Evolutionary conservation across 331 rosid genomes (phyloP).

Genomic region (Arachis monticola): DNA sequence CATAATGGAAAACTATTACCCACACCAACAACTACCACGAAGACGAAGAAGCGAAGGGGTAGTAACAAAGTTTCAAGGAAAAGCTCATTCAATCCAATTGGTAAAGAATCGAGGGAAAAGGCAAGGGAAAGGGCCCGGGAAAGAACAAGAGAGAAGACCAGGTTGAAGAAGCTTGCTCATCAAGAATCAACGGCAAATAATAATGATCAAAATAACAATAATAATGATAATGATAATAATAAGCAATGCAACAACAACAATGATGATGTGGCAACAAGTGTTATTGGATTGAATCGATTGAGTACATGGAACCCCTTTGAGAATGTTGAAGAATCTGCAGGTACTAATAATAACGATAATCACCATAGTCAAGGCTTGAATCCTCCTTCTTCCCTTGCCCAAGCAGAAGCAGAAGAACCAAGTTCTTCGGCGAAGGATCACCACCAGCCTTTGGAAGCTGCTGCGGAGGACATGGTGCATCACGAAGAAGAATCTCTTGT

Average conservation of each 20-base stretch:
- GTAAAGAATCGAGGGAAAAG: constrained; percentile 64
- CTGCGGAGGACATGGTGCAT: no score
- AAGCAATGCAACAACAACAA: constrained; percentile 14
- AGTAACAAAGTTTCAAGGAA: constrained; percentile 43
- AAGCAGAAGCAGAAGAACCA: constrained; percentile 45
- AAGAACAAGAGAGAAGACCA: constrained; percentile 58
- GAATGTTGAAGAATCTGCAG: constrained; percentile 55
- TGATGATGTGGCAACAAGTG: constrained; percentile 4
- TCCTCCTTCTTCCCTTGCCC: constrained; percentile 40
- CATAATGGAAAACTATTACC: neutral
- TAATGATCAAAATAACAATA: constrained; percentile 9
- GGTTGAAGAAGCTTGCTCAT: neutral
- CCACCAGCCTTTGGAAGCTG: no score
- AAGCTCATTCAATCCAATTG: constrained; percentile 48
- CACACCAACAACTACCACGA: neutral
- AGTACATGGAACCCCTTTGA: constrained; percentile 66
- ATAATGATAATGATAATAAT: neutral
- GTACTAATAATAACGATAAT: neutral
- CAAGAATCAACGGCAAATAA: constrained; percentile 24
- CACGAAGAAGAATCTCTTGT: constrained; percentile 44
- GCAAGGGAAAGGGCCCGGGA: constrained; percentile 86
- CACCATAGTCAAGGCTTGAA: constrained; percentile 48
- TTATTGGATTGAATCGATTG: constrained; percentile 26
- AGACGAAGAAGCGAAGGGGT: constrained; percentile 31
- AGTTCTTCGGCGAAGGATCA: constrained; percentile 26